Percentiles rank a stretch among this genome's conserved stretches.
Evolutionary conservation across 2,329 filamentous ascomycete genomes (phyloP).

Genomic region (Xylariales sp.): DNA sequence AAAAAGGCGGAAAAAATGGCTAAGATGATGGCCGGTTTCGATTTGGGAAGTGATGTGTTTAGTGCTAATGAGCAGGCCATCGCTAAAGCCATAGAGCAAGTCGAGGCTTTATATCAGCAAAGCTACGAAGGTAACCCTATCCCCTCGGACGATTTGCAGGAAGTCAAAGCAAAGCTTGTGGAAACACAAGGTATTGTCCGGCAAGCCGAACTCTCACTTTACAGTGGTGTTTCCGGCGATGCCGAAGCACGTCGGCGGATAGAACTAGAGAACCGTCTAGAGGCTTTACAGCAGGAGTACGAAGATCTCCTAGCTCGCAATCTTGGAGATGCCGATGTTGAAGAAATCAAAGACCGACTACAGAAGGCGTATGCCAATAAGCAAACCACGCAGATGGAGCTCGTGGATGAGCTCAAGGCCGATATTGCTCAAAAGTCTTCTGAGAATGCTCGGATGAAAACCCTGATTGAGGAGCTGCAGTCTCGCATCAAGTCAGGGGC

Average conservation of each 20-base stretch:
- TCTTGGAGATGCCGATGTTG: conserved; percentile 79
- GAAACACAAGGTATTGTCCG: conserved; percentile 93
- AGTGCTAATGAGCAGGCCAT: conserved; percentile 92
- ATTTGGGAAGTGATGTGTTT: conserved; percentile 91
- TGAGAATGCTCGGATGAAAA: conserved; percentile 84
- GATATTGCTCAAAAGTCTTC: conserved; percentile 82
- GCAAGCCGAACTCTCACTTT: conserved; percentile 89
- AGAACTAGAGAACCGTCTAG: conserved; percentile 81
- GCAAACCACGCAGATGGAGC: conserved; percentile 77
- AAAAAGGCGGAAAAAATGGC: conserved; percentile 99
- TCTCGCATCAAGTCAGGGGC: conserved; percentile 74
- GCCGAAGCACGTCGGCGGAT: conserved; percentile 74
- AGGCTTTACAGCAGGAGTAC: conserved; percentile 82
- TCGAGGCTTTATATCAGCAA: conserved; percentile 82
- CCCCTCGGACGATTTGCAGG: conserved; percentile 81
- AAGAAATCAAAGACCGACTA: conserved; percentile 84
- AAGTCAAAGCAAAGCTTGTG: conserved; percentile 80
- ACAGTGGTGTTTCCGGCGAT: conserved; percentile 73
- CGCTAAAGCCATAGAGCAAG: conserved; percentile 82
- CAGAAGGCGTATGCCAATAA: conserved; percentile 81
- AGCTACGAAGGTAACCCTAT: conserved; percentile 82
- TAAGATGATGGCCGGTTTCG: conserved; percentile 99
- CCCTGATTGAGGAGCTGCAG: conserved; percentile 83
- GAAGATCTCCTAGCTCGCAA: conserved; percentile 84
- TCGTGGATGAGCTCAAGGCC: conserved; percentile 79